Base-by-base conservation (phyloP, 805 yeast species). In the Lipomyces yamanashiensis region DNA sequence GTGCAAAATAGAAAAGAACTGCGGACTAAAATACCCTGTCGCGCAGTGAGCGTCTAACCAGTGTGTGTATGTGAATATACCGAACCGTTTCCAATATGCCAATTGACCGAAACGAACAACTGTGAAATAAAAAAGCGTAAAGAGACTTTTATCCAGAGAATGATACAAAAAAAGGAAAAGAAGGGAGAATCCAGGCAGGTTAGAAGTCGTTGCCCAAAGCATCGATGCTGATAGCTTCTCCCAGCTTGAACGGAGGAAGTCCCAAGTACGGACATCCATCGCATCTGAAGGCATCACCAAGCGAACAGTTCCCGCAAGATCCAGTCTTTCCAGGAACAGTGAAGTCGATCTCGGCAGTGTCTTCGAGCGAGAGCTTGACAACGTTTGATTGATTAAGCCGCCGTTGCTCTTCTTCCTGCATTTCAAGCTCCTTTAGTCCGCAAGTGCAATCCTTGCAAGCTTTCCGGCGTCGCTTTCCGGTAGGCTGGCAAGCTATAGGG, bases 401-500 rank as follows among this genome's bases (percentile, higher is more conserved):
- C 78, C 72, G 83, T 72, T 66, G 74, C 76, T 83, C 70, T 61
- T 73, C 64, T 72, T 85, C 81, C 61, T 77, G 74, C 36, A 79
- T 80, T 78, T 95, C 97, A 58, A 83, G 77, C 75, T 95, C 99
- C 71, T 89, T 92, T 68, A 95, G 81, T 7, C 99, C 99, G 80
- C 99, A 95, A 0, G 98, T 88, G 77, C 99, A 95, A 77, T 95
- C 97, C 78, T 92, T 95, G 80, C 99, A 95, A 0, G 99, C 99
- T 78, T 87, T 91, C 79, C 93, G 85, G 74, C 96, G 83, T 77
- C 69, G 68, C 56, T 66, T 66, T 21, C 64, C 64, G 13, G 49
- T 23, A 6, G 68, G 64, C 19, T 52, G 68, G 48, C 69, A 66
- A 19, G 64, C 57, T 15, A 40, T 37, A 7, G 69, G 76, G 45